A percentile compares a stretch with the other conserved stretches of the same genome.
These are phyloP conservation scores for Litsea cubeba DNA, from an alignment of 164 flowering plant genomes.

Conservation along the genomic window DNA sequence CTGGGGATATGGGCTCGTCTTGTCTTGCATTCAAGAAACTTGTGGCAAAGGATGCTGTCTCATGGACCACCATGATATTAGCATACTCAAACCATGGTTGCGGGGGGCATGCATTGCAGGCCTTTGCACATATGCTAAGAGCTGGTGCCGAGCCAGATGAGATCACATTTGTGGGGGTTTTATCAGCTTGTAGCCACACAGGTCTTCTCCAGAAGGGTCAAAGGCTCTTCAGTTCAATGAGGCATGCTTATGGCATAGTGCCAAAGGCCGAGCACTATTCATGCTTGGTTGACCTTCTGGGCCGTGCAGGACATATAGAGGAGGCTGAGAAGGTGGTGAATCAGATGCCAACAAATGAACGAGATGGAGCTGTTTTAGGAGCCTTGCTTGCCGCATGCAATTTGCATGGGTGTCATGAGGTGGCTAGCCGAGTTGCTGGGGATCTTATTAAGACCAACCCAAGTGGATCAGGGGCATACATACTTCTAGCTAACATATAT, in stretches of 20 bases:
- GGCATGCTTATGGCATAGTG: constrained; percentile 31
- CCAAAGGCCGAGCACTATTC: constrained; percentile 53
- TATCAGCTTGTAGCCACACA: constrained; percentile 58
- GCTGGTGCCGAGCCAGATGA: constrained; percentile 42
- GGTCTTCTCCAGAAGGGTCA: constrained; percentile 50
- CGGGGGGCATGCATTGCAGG: constrained; percentile 34
- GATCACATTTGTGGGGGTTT: constrained; percentile 50
- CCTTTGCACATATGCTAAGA: constrained; percentile 45
- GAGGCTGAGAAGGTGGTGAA: constrained; percentile 38
- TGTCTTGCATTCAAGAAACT: constrained; percentile 33
- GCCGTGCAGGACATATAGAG: constrained; percentile 41
- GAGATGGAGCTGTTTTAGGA: constrained; percentile 43
- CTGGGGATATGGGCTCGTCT: constrained; percentile 47
- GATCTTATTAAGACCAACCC: constrained; percentile 45
- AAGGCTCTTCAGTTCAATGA: constrained; percentile 41
- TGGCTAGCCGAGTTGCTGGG: constrained; percentile 35
- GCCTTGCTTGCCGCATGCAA: constrained; percentile 54
- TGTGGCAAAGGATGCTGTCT: constrained; percentile 38
- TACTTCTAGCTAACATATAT: constrained; percentile 42
- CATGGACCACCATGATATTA: constrained; percentile 61
- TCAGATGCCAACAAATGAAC: constrained; percentile 34
- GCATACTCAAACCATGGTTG: constrained; percentile 52
- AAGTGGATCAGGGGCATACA: constrained; percentile 35
- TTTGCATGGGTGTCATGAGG: constrained; percentile 34
- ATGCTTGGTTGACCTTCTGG: constrained; percentile 54